Percentiles rank a stretch among this genome's conserved stretches.
phyloP scores from a whole-genome alignment of 2,329 filamentous ascomycete species.

The Phyllosticta paracitricarpa region DNA sequence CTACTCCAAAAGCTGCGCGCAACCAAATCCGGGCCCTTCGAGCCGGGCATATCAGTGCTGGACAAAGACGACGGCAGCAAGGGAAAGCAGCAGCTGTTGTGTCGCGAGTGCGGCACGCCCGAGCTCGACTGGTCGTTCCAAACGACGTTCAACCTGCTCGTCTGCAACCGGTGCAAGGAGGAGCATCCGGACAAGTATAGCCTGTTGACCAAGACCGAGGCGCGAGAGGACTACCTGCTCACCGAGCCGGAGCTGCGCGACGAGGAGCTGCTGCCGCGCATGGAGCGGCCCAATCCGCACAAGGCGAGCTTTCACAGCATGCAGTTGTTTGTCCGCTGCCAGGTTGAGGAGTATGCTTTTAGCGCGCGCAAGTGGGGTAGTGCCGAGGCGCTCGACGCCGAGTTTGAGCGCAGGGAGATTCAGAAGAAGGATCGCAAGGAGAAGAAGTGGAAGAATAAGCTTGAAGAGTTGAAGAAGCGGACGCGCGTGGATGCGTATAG shows the following conservation, averaged over 20 bases:
- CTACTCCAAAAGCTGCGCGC: conserved; percentile 61
- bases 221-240: conserved; percentile 85
- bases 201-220: conserved; percentile 92
- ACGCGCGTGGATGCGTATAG: conserved; percentile 86
- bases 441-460: conserved; percentile 80
- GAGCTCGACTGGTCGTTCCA: conserved; percentile 97
- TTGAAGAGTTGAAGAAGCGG: conserved; percentile 84
- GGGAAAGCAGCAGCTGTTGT: conserved; percentile 36
- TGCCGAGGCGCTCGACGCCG: conserved; percentile 71
- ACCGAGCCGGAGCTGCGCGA: conserved; percentile 94
- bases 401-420: conserved; percentile 69
- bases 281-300: conserved; percentile 86
- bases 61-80: conserved; percentile 23
- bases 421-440: conserved; percentile 83
- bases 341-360: conserved; percentile 91
- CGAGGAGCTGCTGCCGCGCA: conserved; percentile 71
- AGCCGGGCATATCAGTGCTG: conserved; percentile 75
- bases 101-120: conserved; percentile 68
- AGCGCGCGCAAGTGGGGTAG: conserved; percentile 79
- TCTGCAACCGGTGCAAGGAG: conserved; percentile 83
- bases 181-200: conserved; percentile 87
- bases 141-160: conserved; percentile 63
- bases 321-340: conserved; percentile 91
- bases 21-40: conserved; percentile 71
- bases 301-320: conserved; percentile 97